Base-by-base conservation (phyloP, 2,329 filamentous ascomycete species). In the Botrytis tulipae region DNA sequence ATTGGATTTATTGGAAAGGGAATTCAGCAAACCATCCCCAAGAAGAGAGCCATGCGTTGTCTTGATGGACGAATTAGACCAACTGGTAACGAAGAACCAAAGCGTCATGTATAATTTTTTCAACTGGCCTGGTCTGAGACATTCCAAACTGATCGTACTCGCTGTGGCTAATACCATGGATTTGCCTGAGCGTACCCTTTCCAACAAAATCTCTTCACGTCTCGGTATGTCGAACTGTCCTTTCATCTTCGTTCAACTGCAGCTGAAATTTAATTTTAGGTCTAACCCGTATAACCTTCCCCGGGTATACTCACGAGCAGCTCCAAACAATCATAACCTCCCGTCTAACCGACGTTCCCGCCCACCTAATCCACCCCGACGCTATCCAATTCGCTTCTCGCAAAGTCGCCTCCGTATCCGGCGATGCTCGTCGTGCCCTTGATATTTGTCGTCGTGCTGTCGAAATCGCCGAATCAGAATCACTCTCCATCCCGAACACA, bases 51-150 rank as follows among this genome's bases (percentile, higher is more conserved):
- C 97, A 1, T 98, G 95, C 80, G 96, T 99, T 22, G 96, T 99
- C 3, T 84, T 99, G 69, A 99, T 99, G 96, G 96, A 99, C 80
- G 96, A 99, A 83, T 87, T 99, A 66, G 96, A 99, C 81, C 96
- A 99, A 83, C 88, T 99, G 12, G 97, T 99, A 8, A 99, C 96
- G 20, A 96, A 95, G 80, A 98, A 97, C 80, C 97, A 99, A 82
- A 95, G 93, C n/a, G 96, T 99, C 83, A 99, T 99, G 96, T 99
- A 99, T 85, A 99, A 99, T 83, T 99, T 99, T 83, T 99, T 99
- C 88, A 99, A 99, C 81, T 99, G 96, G 96, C 96, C 96, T 6
- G 93, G 93, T 18, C 86, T 98, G 71, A 89, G 93, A 68, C 95
- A 99, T 82, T 97, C 94, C 71, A 90, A 95, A 67, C 87, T 99